These are phyloP conservation scores for Malania oleifera DNA, from an alignment of 164 flowering plant species.

Conservation along the genomic window DNA sequence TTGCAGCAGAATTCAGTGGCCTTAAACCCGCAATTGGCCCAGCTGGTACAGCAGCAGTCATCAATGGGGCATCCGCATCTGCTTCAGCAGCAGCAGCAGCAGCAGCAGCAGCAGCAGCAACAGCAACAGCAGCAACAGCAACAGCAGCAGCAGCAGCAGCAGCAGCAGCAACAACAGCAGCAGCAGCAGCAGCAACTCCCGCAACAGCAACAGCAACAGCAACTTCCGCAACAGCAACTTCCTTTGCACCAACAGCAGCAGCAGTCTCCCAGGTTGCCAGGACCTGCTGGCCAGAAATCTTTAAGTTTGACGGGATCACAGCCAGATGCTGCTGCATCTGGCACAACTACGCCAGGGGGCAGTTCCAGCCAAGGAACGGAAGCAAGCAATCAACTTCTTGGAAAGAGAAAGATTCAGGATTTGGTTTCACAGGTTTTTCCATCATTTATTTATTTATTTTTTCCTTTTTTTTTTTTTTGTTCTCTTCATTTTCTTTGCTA, in stretches of 20 bases:
- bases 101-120: too few relatives aligned
- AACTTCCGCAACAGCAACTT: not conserved
- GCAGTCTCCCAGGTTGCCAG: conserved; percentile 3
- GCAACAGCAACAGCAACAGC: not conserved
- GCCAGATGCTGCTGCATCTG: conserved; percentile 1
- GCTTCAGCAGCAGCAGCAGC: too few relatives aligned
- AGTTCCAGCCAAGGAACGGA: conserved; percentile 10
- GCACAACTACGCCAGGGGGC: not conserved
- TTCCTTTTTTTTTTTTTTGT: not conserved
- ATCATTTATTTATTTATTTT: not conserved
- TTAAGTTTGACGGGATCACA: not conserved
- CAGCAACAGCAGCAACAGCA: too few relatives aligned
- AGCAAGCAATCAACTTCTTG: conserved; percentile 3
- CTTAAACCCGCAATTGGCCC: conserved; percentile 1
- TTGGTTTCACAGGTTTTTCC: conserved; percentile 2
- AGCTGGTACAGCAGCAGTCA: conserved; percentile 1
- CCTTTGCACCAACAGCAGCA: not conserved
- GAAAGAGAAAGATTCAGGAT: conserved; percentile 7
- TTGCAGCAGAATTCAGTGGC: not conserved
- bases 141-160: too few relatives aligned
- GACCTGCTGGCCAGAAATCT: not conserved
- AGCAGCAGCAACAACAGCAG: not conserved
- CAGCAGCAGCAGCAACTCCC: not conserved
- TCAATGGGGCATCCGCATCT: not conserved
- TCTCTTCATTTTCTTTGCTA: not conserved